A percentile compares a stretch with the other conserved stretches of the same genome.
These are phyloP conservation scores for Amaranthus palmeri DNA, from an alignment of 148 eudicot genomes.

Conservation along the genomic window DNA sequence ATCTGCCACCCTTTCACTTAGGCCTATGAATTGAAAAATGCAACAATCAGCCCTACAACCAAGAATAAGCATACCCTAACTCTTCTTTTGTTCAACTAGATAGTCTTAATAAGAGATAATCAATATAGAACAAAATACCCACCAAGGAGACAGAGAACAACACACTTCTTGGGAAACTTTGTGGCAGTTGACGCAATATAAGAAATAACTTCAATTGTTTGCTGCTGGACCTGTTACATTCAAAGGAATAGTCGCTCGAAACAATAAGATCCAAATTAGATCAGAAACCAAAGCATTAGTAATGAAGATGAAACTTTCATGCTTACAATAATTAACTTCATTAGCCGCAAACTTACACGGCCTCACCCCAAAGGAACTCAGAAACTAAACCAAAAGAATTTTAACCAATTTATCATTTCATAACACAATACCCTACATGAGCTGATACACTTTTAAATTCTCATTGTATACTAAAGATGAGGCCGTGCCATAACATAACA, in stretches of 20 bases:
- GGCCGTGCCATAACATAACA: no score
- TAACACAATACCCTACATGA: no score
- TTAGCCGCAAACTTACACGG: no score
- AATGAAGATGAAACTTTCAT: no score
- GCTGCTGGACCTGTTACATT: slow-evolving; percentile 89
- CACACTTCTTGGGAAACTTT: slow-evolving; percentile 95
- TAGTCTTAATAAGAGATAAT: not conserved
- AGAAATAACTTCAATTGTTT: slow-evolving; percentile 74
- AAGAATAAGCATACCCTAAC: not conserved
- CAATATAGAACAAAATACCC: slow-evolving; percentile 14
- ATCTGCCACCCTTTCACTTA: slow-evolving; percentile 96
- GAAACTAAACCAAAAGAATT: no score
- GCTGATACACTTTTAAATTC: no score
- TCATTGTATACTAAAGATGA: no score
- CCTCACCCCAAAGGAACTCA: no score
- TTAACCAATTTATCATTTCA: no score
- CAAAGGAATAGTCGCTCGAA: not conserved
- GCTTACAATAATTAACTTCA: no score
- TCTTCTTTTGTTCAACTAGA: not conserved
- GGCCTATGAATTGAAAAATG: slow-evolving; percentile 38
- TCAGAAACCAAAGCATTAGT: not conserved
- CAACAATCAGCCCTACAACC: not conserved
- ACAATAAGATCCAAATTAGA: not conserved
- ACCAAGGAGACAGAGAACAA: slow-evolving; percentile 89
- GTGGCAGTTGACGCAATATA: slow-evolving; percentile 76